These are phyloP conservation scores for Colletotrichum sp. DNA, from an alignment of 2,329 filamentous ascomycete species.

Conservation along the genomic window DNA sequence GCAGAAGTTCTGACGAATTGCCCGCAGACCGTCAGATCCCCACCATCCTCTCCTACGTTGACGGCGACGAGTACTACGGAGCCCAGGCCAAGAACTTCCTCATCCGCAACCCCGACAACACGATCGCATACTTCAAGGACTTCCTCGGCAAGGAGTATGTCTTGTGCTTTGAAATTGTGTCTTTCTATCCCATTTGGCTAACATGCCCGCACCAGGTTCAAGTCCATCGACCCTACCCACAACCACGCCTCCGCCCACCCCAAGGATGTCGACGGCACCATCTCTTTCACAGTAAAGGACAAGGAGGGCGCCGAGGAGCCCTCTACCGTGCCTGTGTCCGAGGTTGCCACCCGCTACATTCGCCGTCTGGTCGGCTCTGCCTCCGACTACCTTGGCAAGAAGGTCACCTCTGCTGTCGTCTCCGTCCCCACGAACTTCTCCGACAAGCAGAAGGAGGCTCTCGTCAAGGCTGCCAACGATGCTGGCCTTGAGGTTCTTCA, in stretches of 20 bases:
- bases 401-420: slow-evolving; percentile 93
- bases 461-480: slow-evolving; percentile 77
- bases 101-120: slow-evolving; percentile 90
- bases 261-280: slow-evolving; percentile 70
- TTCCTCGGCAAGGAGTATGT: slow-evolving; percentile 91
- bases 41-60: slow-evolving; percentile 90
- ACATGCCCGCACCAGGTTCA: slow-evolving; percentile 64
- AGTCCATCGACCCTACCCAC: slow-evolving; percentile 94
- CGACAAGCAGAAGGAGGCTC: slow-evolving; percentile 83
- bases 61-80: slow-evolving; percentile 96
- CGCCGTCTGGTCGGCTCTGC: slow-evolving; percentile 82
- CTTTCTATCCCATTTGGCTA: slow-evolving; percentile 19
- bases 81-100: slow-evolving; percentile 94
- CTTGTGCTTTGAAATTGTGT: neutral
- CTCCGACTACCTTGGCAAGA: slow-evolving; percentile 90
- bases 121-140: slow-evolving; percentile 94
- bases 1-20: slow-evolving; percentile 5
- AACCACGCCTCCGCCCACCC: slow-evolving; percentile 94
- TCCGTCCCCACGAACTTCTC: slow-evolving; percentile 93
- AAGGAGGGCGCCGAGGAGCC: slow-evolving; percentile 64
- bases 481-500: slow-evolving; percentile 90
- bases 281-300: slow-evolving; percentile 87
- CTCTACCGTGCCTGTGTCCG: slow-evolving; percentile 77
- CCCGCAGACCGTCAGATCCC: slow-evolving; percentile 91
- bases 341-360: slow-evolving; percentile 85